Conservation (phyloP, 176 grass and related monocot species). For the Cocos nucifera region DNA sequence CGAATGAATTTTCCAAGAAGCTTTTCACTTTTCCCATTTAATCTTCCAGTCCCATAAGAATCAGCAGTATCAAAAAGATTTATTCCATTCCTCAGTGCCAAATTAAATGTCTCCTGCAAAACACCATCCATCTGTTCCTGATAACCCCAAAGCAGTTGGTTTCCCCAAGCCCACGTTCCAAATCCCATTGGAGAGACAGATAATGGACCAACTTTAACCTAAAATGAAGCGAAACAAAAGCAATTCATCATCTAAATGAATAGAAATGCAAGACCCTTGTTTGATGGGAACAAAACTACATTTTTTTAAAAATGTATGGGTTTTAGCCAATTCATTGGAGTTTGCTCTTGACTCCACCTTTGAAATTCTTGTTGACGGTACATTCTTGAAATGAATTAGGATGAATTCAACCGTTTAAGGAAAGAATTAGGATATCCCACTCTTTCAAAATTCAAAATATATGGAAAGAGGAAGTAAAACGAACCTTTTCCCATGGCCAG, state of each 20-base stretch:
- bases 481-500: constrained; percentile 95
- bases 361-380: no score
- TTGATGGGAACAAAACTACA: background rate
- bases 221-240: background rate
- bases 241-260: background rate
- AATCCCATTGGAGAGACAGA: constrained; percentile 85
- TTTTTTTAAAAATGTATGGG: no score
- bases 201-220: constrained; percentile 79
- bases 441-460: constrained; percentile 1
- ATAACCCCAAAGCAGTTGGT: constrained; percentile 86
- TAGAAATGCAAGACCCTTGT: background rate
- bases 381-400: no score
- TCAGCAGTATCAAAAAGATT: constrained; percentile 92
- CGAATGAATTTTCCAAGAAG: constrained; percentile 79
- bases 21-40: constrained; percentile 80
- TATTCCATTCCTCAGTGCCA: constrained; percentile 72
- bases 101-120: constrained; percentile 71
- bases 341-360: no score
- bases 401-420: constrained; percentile 2
- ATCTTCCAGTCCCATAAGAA: constrained; percentile 77
- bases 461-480: background rate
- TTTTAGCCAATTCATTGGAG: no score
- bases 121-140: constrained; percentile 71
- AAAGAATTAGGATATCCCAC: constrained; percentile 8
- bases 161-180: constrained; percentile 96